phyloP scores from a whole-genome alignment of 352 stramenopile species.

The Globisporangium yorkense region DNA sequence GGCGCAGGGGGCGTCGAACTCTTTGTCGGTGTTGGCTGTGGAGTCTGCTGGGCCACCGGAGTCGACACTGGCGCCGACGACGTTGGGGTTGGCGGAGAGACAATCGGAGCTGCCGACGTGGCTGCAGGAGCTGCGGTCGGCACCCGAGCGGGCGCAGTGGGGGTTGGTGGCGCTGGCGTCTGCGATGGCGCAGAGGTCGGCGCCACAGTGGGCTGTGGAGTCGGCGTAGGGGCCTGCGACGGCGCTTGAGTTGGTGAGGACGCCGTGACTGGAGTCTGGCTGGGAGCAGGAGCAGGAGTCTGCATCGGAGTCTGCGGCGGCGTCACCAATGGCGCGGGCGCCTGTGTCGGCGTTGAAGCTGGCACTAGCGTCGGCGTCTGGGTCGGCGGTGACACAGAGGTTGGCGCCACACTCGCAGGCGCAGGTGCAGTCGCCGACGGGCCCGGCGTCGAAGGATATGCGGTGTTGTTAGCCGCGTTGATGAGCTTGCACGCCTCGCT shows the following conservation, averaged over 20 bases:
- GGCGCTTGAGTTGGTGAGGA: not conserved
- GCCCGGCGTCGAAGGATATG: slow-evolving; percentile 3
- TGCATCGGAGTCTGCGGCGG: not conserved
- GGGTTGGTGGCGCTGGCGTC: not conserved
- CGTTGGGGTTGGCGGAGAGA: not conserved
- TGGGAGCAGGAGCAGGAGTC: not conserved
- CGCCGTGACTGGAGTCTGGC: not conserved
- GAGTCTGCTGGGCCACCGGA: not conserved
- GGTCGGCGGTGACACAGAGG: not conserved
- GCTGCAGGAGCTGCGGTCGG: not conserved
- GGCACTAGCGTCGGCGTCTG: slow-evolving; percentile 2
- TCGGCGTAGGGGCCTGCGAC: not conserved
- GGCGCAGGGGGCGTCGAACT: not conserved
- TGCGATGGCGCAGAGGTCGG: slow-evolving; percentile 2
- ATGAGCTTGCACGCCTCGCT: slow-evolving; percentile 33
- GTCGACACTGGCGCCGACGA: not conserved
- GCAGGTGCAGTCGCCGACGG: slow-evolving; percentile 3
- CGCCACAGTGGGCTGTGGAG: not conserved
- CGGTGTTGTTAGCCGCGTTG: slow-evolving; percentile 6
- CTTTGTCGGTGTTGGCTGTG: not conserved
- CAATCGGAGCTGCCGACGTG: not conserved
- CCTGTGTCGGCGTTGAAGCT: not conserved
- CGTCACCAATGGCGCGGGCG: not conserved
- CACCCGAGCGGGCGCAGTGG: not conserved
- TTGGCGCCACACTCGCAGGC: not conserved